Evolutionary conservation across 192 early-diverging fungal genomes (phyloP).

Genomic region (Linnemannia hyalina): DNA sequence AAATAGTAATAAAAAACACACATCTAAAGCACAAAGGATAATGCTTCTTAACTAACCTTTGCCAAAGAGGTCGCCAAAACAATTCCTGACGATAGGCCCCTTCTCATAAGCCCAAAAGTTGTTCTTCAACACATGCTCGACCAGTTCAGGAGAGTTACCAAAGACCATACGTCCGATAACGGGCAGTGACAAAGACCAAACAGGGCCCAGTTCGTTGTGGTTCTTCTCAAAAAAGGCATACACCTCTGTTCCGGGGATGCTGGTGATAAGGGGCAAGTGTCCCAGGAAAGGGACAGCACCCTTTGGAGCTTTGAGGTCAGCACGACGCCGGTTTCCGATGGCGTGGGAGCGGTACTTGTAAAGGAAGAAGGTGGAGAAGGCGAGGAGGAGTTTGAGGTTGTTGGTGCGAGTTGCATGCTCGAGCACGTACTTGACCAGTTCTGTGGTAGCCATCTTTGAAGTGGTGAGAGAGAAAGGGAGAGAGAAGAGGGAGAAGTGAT

Average conservation of each 20-base stretch:
- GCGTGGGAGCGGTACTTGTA: conserved; percentile 35
- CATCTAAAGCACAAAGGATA: neutral
- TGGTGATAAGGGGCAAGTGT: conserved; percentile 20
- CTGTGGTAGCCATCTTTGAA: neutral
- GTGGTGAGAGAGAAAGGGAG: neutral
- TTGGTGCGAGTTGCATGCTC: conserved; percentile 20
- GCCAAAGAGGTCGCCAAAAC: conserved; percentile 30
- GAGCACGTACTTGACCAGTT: neutral
- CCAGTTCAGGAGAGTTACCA: conserved; percentile 13
- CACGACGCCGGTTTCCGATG: conserved; percentile 24
- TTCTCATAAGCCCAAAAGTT: conserved; percentile 49
- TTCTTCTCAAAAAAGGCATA: conserved; percentile 31
- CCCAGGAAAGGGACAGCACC: conserved; percentile 28
- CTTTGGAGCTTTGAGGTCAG: conserved; percentile 25
- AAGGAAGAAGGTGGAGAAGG: conserved; percentile 5
- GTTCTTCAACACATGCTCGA: conserved; percentile 36
- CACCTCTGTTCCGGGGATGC: conserved; percentile 21
- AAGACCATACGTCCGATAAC: conserved; percentile 23
- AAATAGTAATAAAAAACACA: neutral
- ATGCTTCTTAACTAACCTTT: neutral
- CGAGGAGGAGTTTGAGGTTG: conserved; percentile 11
- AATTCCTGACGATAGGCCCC: neutral
- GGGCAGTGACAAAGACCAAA: conserved; percentile 32
- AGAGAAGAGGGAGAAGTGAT: neutral
- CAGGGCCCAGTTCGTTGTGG: conserved; percentile 22